Conservation (phyloP, 495 filamentous ascomycete species). For the Penicillium salamii region DNA sequence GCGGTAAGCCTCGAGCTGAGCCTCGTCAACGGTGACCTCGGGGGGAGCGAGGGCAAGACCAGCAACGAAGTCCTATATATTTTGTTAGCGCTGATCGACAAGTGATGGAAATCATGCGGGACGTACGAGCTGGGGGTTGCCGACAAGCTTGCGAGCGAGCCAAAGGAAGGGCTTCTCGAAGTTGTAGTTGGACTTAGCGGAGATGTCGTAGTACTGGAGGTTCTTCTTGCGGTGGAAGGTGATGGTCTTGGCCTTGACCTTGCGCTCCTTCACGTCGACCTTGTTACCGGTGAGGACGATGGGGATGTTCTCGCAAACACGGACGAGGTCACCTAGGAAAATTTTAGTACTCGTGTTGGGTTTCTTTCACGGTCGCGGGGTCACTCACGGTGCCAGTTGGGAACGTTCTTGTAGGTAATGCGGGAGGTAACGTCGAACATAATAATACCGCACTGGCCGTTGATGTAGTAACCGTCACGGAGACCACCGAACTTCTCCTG, state of each 20-base stretch:
- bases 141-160: constrained; percentile 97
- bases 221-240: constrained; percentile 99
- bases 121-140: constrained; percentile 84
- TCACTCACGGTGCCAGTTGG: constrained; percentile 99
- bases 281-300: constrained; percentile 99
- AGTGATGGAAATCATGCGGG: neutral
- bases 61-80: constrained; percentile 86
- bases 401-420: constrained; percentile 99
- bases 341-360: neutral
- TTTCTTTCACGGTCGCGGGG: neutral
- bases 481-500: constrained; percentile 99
- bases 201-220: constrained; percentile 99
- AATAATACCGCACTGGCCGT: constrained; percentile 99
- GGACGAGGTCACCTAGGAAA: constrained; percentile 87
- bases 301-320: constrained; percentile 99
- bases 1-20: constrained; percentile 75
- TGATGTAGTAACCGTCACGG: constrained; percentile 99
- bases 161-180: constrained; percentile 99
- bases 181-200: constrained; percentile 99
- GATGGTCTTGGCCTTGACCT: constrained; percentile 99
- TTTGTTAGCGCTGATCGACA: constrained; percentile 14
- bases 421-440: constrained; percentile 99
- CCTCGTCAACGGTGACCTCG: constrained; percentile 80
- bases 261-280: constrained; percentile 99
- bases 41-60: constrained; percentile 92